A percentile compares a stretch with the other conserved stretches of the same genome.
Evolutionary conservation across 2,329 filamentous ascomycete species (phyloP).

Genomic region (Trichoderma breve): DNA sequence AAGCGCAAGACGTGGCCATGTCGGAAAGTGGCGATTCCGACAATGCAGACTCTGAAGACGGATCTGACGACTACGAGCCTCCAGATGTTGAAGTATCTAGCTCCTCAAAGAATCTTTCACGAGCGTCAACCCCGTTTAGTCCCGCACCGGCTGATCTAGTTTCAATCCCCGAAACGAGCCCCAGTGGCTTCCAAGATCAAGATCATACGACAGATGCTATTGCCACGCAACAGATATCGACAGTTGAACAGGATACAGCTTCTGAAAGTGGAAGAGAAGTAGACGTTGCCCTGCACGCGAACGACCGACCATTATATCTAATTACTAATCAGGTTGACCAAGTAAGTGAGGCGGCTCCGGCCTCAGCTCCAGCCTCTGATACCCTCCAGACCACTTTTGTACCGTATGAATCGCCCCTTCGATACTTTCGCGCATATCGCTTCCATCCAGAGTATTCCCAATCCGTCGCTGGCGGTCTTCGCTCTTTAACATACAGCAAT

Average conservation of each 20-base stretch:
- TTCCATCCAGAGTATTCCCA: slow-evolving; percentile 77
- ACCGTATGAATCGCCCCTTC: slow-evolving; percentile 81
- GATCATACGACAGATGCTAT: slow-evolving; percentile 26
- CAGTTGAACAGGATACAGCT: slow-evolving; percentile 27
- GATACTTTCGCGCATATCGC: slow-evolving; percentile 81
- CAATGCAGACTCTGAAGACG: slow-evolving; percentile 38
- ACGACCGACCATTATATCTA: slow-evolving; percentile 17
- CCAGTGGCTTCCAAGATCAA: slow-evolving; percentile 29
- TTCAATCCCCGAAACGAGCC: slow-evolving; percentile 28
- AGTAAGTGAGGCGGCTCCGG: slow-evolving; percentile 1
- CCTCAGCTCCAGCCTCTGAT: slow-evolving; percentile 6
- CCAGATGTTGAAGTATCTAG: slow-evolving; percentile 38
- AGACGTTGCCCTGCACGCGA: slow-evolving; percentile 28
- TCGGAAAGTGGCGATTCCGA: slow-evolving; percentile 32
- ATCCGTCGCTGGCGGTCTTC: slow-evolving; percentile 71
- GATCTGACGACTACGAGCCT: slow-evolving; percentile 56
- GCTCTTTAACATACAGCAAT: slow-evolving; percentile 91
- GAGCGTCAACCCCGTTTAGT: slow-evolving; percentile 15
- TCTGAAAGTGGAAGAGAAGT: slow-evolving; percentile 42
- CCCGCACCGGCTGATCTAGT: slow-evolving; percentile 24
- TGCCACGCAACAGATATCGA: slow-evolving; percentile 34
- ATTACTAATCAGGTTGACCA: slow-evolving; percentile 26
- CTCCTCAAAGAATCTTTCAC: neutral
- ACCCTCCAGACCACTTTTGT: slow-evolving; percentile 29
- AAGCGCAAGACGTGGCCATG: slow-evolving; percentile 21